Conservation (phyloP, 108 stramenopile genomes). For the Ochromonas danica region DNA sequence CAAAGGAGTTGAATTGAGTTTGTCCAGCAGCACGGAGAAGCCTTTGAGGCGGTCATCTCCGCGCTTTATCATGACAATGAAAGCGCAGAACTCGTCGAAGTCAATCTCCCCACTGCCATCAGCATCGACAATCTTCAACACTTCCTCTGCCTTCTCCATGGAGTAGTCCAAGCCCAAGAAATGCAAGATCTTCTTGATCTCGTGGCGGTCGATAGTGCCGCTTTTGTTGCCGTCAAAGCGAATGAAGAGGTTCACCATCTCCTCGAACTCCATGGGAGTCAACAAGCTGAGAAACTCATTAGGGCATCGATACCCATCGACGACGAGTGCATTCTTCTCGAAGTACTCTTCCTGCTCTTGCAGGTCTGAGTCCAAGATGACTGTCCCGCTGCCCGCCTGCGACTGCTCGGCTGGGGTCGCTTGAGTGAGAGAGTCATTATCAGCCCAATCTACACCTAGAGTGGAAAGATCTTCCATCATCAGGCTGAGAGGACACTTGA, state of each 20-base stretch:
- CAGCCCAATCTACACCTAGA: too few species aligned
- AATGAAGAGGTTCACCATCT: slow-evolving; percentile 51
- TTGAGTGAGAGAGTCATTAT: too few species aligned
- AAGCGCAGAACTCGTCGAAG: slow-evolving; percentile 45
- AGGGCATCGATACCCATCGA: slow-evolving; percentile 46
- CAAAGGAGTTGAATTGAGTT: slow-evolving; percentile 41
- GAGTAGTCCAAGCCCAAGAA: slow-evolving; percentile 41
- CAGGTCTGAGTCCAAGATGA: too few species aligned
- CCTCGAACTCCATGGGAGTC: slow-evolving; percentile 61
- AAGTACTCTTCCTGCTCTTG: too few species aligned
- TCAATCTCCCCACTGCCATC: slow-evolving; percentile 32
- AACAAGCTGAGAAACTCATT: slow-evolving; percentile 45
- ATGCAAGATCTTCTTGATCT: slow-evolving; percentile 37
- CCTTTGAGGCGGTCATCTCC: slow-evolving; percentile 42
- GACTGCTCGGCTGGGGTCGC: too few species aligned
- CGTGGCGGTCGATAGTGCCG: slow-evolving; percentile 45
- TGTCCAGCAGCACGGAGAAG: slow-evolving; percentile 37
- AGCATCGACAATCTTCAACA: slow-evolving; percentile 20
- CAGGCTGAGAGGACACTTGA: too few species aligned
- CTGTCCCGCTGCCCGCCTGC: too few species aligned
- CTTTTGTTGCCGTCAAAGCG: slow-evolving; percentile 53
- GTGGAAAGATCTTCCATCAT: too few species aligned
- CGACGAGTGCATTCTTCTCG: slow-evolving; percentile 3
- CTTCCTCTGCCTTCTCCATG: slow-evolving; percentile 35
- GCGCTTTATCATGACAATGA: slow-evolving; percentile 51